Conservation (phyloP, 805 yeast species). For the Wickerhamiella musiphila region DNA sequence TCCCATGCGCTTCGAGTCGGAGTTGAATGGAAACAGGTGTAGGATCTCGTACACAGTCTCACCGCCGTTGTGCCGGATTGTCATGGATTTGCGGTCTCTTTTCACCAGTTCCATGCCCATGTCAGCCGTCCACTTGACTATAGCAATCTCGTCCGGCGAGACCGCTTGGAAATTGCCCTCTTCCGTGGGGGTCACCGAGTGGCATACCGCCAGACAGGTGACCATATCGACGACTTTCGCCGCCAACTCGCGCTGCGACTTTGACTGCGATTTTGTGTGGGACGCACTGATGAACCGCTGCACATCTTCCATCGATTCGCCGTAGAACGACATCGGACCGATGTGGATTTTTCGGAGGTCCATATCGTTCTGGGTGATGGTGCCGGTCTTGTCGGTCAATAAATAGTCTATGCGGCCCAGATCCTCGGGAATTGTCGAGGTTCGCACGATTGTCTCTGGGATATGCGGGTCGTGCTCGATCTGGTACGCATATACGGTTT, state of each 20-base stretch:
- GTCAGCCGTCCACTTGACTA: constrained; percentile 73
- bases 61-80: constrained; percentile 43
- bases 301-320: constrained; percentile 83
- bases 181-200: constrained; percentile 87
- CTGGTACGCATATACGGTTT: constrained; percentile 88
- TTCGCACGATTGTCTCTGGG: constrained; percentile 79
- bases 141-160: constrained; percentile 96
- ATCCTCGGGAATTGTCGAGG: constrained; percentile 96
- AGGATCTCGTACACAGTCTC: constrained; percentile 44
- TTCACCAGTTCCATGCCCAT: constrained; percentile 69
- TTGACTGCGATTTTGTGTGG: constrained; percentile 10
- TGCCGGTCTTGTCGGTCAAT: constrained; percentile 89
- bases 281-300: constrained; percentile 36
- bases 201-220: constrained; percentile 79
- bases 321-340: constrained; percentile 83
- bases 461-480: constrained; percentile 76
- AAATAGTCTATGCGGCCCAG: constrained; percentile 88
- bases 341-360: constrained; percentile 82
- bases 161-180: constrained; percentile 84
- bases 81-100: constrained; percentile 66
- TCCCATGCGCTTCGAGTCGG: constrained; percentile 95
- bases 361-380: constrained; percentile 96
- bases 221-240: constrained; percentile 64
- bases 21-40: constrained; percentile 82
- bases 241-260: constrained; percentile 52